These are phyloP conservation scores for Sphaerulina musiva DNA, from an alignment of 2,329 filamentous ascomycete genomes.

Conservation along the genomic window DNA sequence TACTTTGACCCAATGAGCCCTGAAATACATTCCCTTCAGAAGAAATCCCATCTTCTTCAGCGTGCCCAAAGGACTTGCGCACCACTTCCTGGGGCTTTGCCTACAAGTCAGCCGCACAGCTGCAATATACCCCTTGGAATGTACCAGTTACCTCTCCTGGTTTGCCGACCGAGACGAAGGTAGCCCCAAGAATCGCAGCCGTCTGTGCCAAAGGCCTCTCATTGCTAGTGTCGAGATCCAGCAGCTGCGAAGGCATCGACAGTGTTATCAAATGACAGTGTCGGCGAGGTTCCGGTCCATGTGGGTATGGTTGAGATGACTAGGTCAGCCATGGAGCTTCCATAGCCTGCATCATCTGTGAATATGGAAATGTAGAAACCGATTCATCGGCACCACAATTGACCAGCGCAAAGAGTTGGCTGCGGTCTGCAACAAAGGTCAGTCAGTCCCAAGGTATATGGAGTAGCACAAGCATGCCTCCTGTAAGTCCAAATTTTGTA, in stretches of 20 bases:
- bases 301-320: slow-evolving; percentile 8
- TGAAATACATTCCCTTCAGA: slow-evolving; percentile 16
- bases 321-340: slow-evolving; percentile 8
- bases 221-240: slow-evolving; percentile 12
- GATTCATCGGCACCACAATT: slow-evolving; percentile 7
- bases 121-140: not conserved
- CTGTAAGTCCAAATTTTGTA: not conserved
- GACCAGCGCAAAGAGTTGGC: too few relatives aligned
- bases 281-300: slow-evolving; percentile 19
- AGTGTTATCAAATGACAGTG: slow-evolving; percentile 16
- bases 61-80: slow-evolving; percentile 13
- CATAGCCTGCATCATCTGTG: slow-evolving; percentile 7
- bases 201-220: slow-evolving; percentile 15
- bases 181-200: slow-evolving; percentile 19
- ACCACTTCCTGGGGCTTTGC: slow-evolving; percentile 16
- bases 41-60: slow-evolving; percentile 9
- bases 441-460: not conserved
- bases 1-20: not conserved
- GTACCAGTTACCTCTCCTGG: slow-evolving; percentile 5
- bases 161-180: slow-evolving; percentile 17
- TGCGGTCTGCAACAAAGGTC: not conserved
- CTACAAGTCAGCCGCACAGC: not conserved
- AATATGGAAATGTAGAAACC: slow-evolving; percentile 17
- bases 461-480: not conserved
- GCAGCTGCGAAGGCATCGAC: slow-evolving; percentile 13